Evolutionary conservation across 371 early-diverging fungal species (phyloP), one percentile per base, ranked within the genome.

Genomic region (Mortierella sp.): DNA sequence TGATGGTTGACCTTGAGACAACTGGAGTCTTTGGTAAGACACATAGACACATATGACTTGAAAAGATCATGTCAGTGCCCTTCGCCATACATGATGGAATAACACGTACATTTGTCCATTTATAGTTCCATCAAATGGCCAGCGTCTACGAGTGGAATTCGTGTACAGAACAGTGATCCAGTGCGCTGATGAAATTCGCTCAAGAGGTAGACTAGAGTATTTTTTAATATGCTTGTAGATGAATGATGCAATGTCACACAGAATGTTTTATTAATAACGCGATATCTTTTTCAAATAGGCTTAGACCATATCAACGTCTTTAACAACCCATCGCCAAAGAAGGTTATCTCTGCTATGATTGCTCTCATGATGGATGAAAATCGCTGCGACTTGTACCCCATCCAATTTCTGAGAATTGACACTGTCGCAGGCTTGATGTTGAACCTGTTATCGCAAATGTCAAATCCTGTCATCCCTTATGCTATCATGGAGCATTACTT

Each of bases 1-100:
- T 80, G 80, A 70, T 79, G 80, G 45, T 74, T 6, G 80, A 71
- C 9, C 67, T 80, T n/a, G 80, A 80, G 23, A 74, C 80, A 1
- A 34, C 75, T 4, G 80, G 80, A 17, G 65, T 80, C 28, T 80
- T 80, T 64, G 74, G 80, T 80, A 80, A 64, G 71, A 53, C 23
- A 29, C 4, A 26, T 53, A 47, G 4, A 15, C 5, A n/a, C 5
- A 15, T 15, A 47, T 47, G n/a, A 47, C 22, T n/a, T n/a, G n/a
- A n/a, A n/a, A n/a, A n/a, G 49, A 47, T 47, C 49, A 22, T 47
- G 4, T 47, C n/a, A n/a, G n/a, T n/a, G 51, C 17, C 15, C 23
- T 9, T 23, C 23, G 28, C 9, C 4, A n/a, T 56, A 56, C 15
- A 32, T 32, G 19, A 32, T n/a, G 9, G 31, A 43, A 9, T 56